Base-by-base conservation (phyloP, 2,329 filamentous ascomycete genomes). In the Daldinia sp. region DNA sequence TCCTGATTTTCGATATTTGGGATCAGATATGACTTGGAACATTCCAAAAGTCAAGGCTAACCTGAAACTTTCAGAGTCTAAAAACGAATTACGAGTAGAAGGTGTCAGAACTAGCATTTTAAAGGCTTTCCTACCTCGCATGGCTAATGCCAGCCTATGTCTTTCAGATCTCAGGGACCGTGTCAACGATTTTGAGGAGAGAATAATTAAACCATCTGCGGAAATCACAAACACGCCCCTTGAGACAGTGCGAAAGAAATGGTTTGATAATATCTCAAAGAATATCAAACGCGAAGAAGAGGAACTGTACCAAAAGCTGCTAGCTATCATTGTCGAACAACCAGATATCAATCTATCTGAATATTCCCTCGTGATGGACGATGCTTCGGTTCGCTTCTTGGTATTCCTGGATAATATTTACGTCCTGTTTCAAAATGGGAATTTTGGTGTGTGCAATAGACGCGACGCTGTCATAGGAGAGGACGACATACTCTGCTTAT, bases 221-320 rank as follows among this genome's bases (percentile, higher is more conserved):
- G 26, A 5, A 51, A 51, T 51, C 7, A 51, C 46, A 12, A 51
- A 51, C 4, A 33, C 26, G 13, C 15, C 46, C 3, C 9, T 5
- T 6, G 26, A 51, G 4, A n/a, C 18, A 33, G n/a, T 51, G n/a
- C 15, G 46, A 9, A 15, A 33, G 15, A 33, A 33, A 33, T 51
- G 13, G 46, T 51, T 51, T 26, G 46, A 51, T 30, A 51, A 33
- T n/a, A 18, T 33, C 18, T 51, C 46, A 18, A 18, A 51, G 28
- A 7, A 51, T 12, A n/a, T 10, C 2, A 51, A 26, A 33, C 26
- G 23, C 7, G 13, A 33, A 30, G 26, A 26, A 18, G 15, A 51
- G 15, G 46, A 51, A 6, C 15, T 51, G 15, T 51, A 51, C 15
- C 20, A 33, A 33, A 51, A 33, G 9, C 6, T 51, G 26, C 15